Evolutionary conservation across 1,284 basidiomycete species (phyloP), one percentile per base, ranked within the genome.

Genomic region (Ganoderma lingzhi): DNA sequence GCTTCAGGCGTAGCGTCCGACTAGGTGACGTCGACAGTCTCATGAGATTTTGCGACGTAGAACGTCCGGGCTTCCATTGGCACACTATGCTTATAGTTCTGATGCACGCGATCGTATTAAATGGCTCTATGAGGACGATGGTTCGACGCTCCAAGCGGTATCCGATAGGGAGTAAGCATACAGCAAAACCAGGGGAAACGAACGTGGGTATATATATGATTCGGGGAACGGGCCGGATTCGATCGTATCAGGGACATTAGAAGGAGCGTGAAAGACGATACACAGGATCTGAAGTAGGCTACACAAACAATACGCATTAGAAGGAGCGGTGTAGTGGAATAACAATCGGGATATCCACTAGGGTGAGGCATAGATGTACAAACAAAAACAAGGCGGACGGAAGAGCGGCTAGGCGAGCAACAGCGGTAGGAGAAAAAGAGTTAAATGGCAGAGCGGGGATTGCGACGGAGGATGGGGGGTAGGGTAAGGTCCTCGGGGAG

Each of bases 401-500:
- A 37, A 41, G 6, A 19, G 51, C 15, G 45, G 64, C 56, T 63
- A 55, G 65, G 59, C 62, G 58, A 60, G 63, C 53, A 37, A 62
- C 17, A 63, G 65, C 56, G 63, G 41, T 41, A 30, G 37, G 56
- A 28, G 44, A 53, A 28, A 37, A 41, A 53, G 58, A 42, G 28
- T 44, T 62, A 64, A 56, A 61, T 37, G 44, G 53, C 62, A 55
- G 66, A 30, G 39, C 23, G 63, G 12, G 61, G 60, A 44, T 65
- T 56, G 65, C 60, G 71, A 55, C 66, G 75, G 45, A 79, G 72
- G 51, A 77, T 74, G 30, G 77, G 76, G 37, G 78, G 78, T 23
- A 80, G 71, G 23, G 75, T 75, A 58, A 76, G 60, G 55, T 76
- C 72, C 19, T 74, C 65, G 30, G 76, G 70, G 32, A 78, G 75